Conservation (phyloP, 495 filamentous ascomycete species). For the Poronia punctata region DNA sequence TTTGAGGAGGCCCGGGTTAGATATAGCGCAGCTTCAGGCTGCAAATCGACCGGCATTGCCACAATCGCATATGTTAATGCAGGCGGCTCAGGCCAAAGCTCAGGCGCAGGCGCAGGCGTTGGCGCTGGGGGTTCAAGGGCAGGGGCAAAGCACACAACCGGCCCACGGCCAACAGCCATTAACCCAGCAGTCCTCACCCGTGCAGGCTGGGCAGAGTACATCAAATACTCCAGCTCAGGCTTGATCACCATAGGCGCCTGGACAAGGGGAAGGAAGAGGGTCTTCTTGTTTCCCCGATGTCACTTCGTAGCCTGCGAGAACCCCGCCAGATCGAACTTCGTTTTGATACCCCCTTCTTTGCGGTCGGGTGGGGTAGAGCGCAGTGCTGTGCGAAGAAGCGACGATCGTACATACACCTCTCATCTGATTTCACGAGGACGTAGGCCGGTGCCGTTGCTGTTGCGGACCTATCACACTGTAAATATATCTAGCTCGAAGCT, state of each 20-base stretch:
- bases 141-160: conserved; percentile 6
- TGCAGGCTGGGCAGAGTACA: conserved; percentile 4
- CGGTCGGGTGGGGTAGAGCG: background rate
- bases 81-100: conserved; percentile 16
- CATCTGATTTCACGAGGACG: background rate
- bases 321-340: conserved; percentile 2
- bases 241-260: background rate
- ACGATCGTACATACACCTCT: conserved; percentile 9
- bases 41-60: conserved; percentile 19
- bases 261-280: background rate
- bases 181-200: background rate
- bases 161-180: conserved; percentile 4
- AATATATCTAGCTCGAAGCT: conserved; percentile 9
- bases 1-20: conserved; percentile 18
- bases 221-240: background rate
- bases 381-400: background rate
- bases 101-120: conserved; percentile 31
- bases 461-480: conserved; percentile 2
- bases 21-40: conserved; percentile 13
- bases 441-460: background rate
- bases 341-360: conserved; percentile 6
- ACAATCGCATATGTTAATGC: conserved; percentile 16
- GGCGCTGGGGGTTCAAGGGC: conserved; percentile 7
- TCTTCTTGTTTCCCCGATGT: background rate
- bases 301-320: background rate